Conservation (phyloP, 2,329 filamentous ascomycete species). For the Intubia oerlemansii region DNA sequence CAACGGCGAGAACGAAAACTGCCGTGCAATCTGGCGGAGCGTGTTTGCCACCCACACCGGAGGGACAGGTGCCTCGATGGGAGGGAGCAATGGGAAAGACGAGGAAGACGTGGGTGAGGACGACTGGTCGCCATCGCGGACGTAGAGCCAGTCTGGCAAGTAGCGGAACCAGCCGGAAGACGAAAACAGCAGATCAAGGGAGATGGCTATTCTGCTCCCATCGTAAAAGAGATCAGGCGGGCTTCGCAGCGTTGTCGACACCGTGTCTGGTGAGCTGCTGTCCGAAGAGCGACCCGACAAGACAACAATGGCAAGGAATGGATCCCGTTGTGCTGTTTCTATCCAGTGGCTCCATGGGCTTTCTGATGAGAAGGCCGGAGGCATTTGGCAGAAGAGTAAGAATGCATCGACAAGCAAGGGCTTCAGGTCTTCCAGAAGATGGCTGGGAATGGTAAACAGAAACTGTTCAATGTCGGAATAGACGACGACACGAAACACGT, state of each 20-base stretch:
- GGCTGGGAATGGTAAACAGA: conserved; percentile 20
- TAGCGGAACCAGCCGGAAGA: conserved; percentile 6
- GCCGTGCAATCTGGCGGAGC: conserved; percentile 34
- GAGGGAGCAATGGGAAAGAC: too few relatives aligned
- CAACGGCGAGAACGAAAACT: conserved; percentile 25
- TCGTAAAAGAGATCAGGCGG: conserved; percentile 5
- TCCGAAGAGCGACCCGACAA: too few relatives aligned
- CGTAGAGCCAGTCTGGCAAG: conserved; percentile 6
- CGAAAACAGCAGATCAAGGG: conserved; percentile 18
- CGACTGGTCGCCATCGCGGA: too few relatives aligned
- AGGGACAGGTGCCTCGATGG: conserved; percentile 15
- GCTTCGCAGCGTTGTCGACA: neutral
- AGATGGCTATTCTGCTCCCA: conserved; percentile 13
- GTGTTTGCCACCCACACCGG: conserved; percentile 26
- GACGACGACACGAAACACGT: conserved; percentile 66
- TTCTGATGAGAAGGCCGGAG: conserved; percentile 22
- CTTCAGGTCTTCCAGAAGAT: neutral
- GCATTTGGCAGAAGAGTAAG: conserved; percentile 38
- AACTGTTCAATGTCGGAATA: conserved; percentile 52
- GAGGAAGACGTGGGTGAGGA: too few relatives aligned
- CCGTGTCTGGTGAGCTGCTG: too few relatives aligned
- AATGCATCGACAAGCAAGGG: neutral
- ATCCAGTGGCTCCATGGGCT: conserved; percentile 9
- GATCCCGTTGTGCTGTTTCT: conserved; percentile 24
- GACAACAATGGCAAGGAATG: conserved; percentile 19